phyloP scores from a whole-genome alignment of 495 filamentous ascomycete genomes.

The Penicillium steckii region DNA sequence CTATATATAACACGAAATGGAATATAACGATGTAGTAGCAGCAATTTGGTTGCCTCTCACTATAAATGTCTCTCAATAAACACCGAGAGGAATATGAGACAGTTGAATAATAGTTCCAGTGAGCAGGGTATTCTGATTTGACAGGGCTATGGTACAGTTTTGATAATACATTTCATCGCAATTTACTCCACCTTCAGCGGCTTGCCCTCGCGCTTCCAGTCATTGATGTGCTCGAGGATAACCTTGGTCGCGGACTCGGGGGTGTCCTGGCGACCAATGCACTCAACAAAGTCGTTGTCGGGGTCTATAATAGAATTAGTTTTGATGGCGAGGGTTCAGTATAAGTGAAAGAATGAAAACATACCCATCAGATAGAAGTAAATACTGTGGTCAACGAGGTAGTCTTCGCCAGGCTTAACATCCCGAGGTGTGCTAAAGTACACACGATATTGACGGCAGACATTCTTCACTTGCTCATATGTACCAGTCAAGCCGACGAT shows the following conservation, averaged over 20 bases:
- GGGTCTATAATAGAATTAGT: conserved; percentile 58
- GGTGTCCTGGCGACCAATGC: conserved; percentile 89
- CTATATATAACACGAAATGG: no score
- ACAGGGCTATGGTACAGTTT: conserved; percentile 31
- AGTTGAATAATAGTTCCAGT: conserved; percentile 8
- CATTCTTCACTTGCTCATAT: conserved; percentile 85
- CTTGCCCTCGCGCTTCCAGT: conserved; percentile 70
- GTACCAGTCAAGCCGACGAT: conserved; percentile 89
- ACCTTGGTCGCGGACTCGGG: conserved; percentile 81
- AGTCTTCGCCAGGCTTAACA: conserved; percentile 90
- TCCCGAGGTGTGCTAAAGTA: conserved; percentile 92
- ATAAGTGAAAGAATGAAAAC: conserved; percentile 7
- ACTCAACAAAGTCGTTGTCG: conserved; percentile 97
- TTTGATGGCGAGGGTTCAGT: no score
- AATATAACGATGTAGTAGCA: no score
- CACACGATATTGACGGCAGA: conserved; percentile 92
- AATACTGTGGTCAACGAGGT: conserved; percentile 97
- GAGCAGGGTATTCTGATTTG: conserved; percentile 33
- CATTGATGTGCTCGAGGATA: conserved; percentile 83
- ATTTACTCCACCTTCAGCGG: conserved; percentile 39
- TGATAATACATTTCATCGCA: conserved; percentile 15
- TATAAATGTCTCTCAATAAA: no score
- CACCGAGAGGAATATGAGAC: no score
- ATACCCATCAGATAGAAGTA: conserved; percentile 98
- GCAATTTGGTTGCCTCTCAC: no score